Evolutionary conservation across 2,329 filamentous ascomycete genomes (phyloP), one percentile per base, ranked within the genome.

Genomic region (Fusarium sp.): DNA sequence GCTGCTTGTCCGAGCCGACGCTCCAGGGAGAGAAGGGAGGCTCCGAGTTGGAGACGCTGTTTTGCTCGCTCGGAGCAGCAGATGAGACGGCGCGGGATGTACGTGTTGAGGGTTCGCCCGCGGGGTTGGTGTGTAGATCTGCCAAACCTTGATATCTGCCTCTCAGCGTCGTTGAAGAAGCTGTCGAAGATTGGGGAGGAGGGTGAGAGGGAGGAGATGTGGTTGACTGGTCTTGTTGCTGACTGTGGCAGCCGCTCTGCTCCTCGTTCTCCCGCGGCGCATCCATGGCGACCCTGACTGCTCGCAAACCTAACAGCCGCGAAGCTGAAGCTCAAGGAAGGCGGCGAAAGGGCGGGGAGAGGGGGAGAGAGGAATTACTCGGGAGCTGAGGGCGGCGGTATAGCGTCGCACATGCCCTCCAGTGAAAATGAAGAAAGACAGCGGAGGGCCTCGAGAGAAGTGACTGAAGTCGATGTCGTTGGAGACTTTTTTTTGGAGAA

Each of bases 21-120:
- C 83, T 85, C 80, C 79, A 83, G 15, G 83, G 81, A 3, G 84
- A 85, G 56, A 79, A 75, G 8, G 73, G 73, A 18, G 62, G 65
- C 6, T 77, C 73, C 4, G 72, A 71, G 54, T 65, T 46, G 23
- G 54, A 44, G 40, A 52, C 15, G 55, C 68, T 75, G 28, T 69
- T 60, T 12, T 69, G 60, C n/a, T 75, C 72, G 53, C 69, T 73
- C 11, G 54, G 61, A 28, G 63, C 62, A 47, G 60, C 57, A 39
- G 65, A 70, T 15, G 74, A 68, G 53, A 15, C 41, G 39, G 54
- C 61, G 56, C 68, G 71, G 27, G 13, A 53, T 7, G 66, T 54
- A 27, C 56, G 65, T 41, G 46, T 71, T 9, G 60, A 60, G 15
- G 61, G 58, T 36, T 61, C 43, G n/a, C 40, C 51, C 6, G 60